Percentiles rank a stretch among this genome's conserved stretches.
phyloP scores from a whole-genome alignment of 495 filamentous ascomycete genomes.

The Jackrogersella minutella region DNA sequence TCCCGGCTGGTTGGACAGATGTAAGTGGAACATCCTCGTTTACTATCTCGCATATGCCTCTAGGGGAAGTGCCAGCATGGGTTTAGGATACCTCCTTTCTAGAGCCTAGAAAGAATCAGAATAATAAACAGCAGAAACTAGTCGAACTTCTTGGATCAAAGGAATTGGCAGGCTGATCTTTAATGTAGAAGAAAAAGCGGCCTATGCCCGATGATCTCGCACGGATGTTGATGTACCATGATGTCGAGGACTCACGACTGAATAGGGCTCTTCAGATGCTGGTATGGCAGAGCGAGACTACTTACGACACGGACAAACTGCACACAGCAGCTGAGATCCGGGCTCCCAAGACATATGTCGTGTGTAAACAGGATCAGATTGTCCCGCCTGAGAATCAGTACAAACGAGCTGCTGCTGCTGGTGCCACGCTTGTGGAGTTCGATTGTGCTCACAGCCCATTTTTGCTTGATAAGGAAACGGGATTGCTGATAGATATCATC shows the following conservation, averaged over 20 bases:
- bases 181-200: constrained; percentile 3
- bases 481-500: constrained; percentile 10
- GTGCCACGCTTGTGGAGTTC: constrained; percentile 21
- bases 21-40: constrained; percentile 10
- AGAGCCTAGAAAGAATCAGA: neutral
- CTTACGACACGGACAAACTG: neutral
- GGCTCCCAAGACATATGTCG: constrained; percentile 28
- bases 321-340: constrained; percentile 13
- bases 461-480: constrained; percentile 15
- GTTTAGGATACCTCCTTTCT: neutral
- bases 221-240: constrained; percentile 42
- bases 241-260: constrained; percentile 29
- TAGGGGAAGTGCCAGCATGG: neutral
- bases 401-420: constrained; percentile 2
- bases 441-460: constrained; percentile 28
- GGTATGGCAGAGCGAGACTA: constrained; percentile 4
- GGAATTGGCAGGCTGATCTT: neutral
- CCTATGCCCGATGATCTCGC: constrained; percentile 18
- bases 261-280: constrained; percentile 31
- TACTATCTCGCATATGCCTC: neutral
- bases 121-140: neutral
- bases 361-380: constrained; percentile 31
- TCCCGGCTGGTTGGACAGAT: constrained; percentile 17
- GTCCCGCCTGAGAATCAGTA: constrained; percentile 12
- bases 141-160: neutral